A percentile compares a stretch with the other conserved stretches of the same genome.
Evolutionary conservation across 306 rosid genomes (phyloP).

Genomic region (Castanea crenata): DNA sequence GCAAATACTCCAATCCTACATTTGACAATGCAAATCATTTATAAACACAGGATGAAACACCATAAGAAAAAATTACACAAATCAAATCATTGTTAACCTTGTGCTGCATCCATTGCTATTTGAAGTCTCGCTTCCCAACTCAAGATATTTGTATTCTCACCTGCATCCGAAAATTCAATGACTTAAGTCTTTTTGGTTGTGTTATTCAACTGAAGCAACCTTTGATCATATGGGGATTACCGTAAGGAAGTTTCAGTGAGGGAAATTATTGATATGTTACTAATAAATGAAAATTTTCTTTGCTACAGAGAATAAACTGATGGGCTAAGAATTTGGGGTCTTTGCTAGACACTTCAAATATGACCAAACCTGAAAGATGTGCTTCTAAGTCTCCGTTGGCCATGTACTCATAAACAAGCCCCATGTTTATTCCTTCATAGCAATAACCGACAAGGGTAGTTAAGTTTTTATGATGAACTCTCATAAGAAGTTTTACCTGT

Average conservation of each 20-base stretch:
- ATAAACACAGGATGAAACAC: background rate
- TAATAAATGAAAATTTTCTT: too few species aligned
- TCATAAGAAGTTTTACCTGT: conserved; percentile 28
- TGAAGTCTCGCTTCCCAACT: conserved; percentile 46
- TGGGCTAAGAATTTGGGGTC: background rate
- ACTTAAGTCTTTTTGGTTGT: background rate
- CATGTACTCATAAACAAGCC: conserved; percentile 45
- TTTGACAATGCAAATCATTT: background rate
- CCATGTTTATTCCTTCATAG: conserved; percentile 21
- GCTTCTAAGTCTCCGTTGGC: conserved; percentile 31
- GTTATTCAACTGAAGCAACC: too few species aligned
- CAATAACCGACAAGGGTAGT: conserved; percentile 39
- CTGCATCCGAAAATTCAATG: background rate
- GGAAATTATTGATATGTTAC: too few species aligned
- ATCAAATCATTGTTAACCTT: conserved; percentile 28
- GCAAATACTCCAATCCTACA: conserved; percentile 60
- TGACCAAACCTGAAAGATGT: conserved; percentile 30
- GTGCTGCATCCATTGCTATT: conserved; percentile 48
- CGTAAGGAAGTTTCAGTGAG: too few species aligned
- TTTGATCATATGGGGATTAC: too few species aligned
- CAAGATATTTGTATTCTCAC: conserved; percentile 14
- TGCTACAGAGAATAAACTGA: too few species aligned
- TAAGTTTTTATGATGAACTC: conserved; percentile 35
- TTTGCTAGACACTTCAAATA: background rate
- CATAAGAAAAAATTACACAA: background rate